Conservation (phyloP, 805 yeast genomes). For the Candida ponderosae region DNA sequence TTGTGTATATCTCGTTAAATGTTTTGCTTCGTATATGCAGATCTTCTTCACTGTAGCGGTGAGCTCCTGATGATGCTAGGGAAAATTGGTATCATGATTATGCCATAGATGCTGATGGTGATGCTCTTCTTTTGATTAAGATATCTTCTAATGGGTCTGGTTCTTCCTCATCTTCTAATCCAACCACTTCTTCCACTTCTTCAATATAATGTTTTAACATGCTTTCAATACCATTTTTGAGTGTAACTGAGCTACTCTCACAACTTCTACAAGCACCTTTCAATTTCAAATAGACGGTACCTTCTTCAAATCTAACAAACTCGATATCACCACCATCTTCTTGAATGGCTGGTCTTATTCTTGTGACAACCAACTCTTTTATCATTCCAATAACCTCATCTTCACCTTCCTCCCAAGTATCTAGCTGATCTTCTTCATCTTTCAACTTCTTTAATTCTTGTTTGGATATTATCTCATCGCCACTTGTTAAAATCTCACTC, state of each 20-base stretch:
- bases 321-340: conserved; percentile 75
- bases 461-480: conserved; percentile 43
- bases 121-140: background rate
- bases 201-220: conserved; percentile 67
- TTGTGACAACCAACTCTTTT: conserved; percentile 60
- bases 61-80: no score
- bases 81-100: no score
- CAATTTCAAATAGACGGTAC: conserved; percentile 49
- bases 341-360: conserved; percentile 67
- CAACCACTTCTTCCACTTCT: conserved; percentile 53
- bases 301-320: conserved; percentile 57
- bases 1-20: no score
- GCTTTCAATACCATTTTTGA: conserved; percentile 61
- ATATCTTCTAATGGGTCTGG: background rate
- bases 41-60: no score
- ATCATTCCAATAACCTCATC: conserved; percentile 62
- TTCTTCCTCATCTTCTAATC: conserved; percentile 34
- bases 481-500: conserved; percentile 25
- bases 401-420: conserved; percentile 43
- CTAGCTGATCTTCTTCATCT: background rate
- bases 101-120: background rate
- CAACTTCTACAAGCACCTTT: conserved; percentile 73
- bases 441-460: conserved; percentile 3
- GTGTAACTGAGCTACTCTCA: conserved; percentile 56
- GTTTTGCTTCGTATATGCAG: no score